These are phyloP conservation scores for Daldinia eschscholtzii DNA, from an alignment of 2,329 filamentous ascomycete species.

Conservation along the genomic window DNA sequence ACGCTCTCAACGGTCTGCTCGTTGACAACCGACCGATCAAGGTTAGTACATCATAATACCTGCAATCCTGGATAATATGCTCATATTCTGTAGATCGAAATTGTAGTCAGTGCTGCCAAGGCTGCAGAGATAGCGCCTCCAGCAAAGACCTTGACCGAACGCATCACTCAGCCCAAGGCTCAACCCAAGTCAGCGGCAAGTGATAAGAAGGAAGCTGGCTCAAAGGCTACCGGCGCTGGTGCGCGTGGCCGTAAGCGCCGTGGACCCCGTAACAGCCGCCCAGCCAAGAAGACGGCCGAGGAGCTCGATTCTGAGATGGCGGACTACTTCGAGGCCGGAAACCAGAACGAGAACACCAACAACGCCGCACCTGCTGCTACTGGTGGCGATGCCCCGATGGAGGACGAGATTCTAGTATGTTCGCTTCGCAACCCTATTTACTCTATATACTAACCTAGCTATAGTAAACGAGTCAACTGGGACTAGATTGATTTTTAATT, in stretches of 20 bases:
- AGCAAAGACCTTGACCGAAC: constrained; percentile 81
- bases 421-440: neutral
- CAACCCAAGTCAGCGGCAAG: constrained; percentile 86
- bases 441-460: constrained; percentile 19
- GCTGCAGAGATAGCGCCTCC: constrained; percentile 75
- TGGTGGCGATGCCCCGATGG: constrained; percentile 72
- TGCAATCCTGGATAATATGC: constrained; percentile 2
- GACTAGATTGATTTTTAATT: constrained; percentile 7
- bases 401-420: constrained; percentile 68
- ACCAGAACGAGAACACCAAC: constrained; percentile 60
- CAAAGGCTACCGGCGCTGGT: constrained; percentile 59
- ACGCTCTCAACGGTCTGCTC: constrained; percentile 86
- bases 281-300: constrained; percentile 89
- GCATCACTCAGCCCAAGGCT: constrained; percentile 79
- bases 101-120: constrained; percentile 83
- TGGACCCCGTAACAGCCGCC: constrained; percentile 68
- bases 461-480: constrained; percentile 33
- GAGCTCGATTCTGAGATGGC: constrained; percentile 98
- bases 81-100: constrained; percentile 77
- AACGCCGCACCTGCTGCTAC: constrained; percentile 61
- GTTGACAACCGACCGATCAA: constrained; percentile 93
- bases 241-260: constrained; percentile 64
- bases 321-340: constrained; percentile 81
- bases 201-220: constrained; percentile 71
- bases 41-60: constrained; percentile 64